Base-by-base conservation (phyloP, 768 basidiomycete genomes). In the Dacryopinax spathularia region DNA sequence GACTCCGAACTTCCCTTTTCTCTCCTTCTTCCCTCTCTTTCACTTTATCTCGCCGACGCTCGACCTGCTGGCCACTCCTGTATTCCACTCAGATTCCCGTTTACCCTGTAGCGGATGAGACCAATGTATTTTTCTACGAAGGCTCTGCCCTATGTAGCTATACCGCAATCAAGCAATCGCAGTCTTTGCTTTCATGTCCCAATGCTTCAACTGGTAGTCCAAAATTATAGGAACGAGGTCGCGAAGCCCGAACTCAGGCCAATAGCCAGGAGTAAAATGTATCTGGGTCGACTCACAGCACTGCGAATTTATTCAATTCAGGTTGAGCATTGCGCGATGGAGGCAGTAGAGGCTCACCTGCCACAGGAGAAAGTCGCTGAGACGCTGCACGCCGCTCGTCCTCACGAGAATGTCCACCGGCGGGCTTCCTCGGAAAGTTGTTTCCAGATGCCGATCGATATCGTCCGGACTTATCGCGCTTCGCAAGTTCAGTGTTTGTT, bases 341-440 rank as follows among this genome's bases (percentile, higher is more conserved):
- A 20, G 1, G 60, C 29, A 60, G 39, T 36, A 36, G 15, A 1
- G 3, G 75, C 83, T 64, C 63, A 89, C 94, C 88, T 99, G 96
- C 96, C 95, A 99, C 16, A 94, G 82, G 71, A 97, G 73, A 71
- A 85, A 99, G 68, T 96, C 91, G 69, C 89, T 91, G 25, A 96
- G 75, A 2, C 92, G 81, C 64, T 83, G 86, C 4, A 95, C 96
- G 12, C 93, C 91, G 60, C 91, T 92, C 0, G 94, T 96, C 39
- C 96, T 82, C 22, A 99, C 78, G 61, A 98, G 81, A 56, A 99
- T 82, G 70, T 98, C 95, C 0, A 96, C 77, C 12, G 91, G 89
- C 13, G 88, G 89, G 68, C 84, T 88, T 20, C 81, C 84, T 13
- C 73, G 83, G 29, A 77, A 75, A 1, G 80, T 77, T 0, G 87